These are phyloP conservation scores for Raffaelea arxii DNA, from an alignment of 2,329 filamentous ascomycete species.

Conservation along the genomic window DNA sequence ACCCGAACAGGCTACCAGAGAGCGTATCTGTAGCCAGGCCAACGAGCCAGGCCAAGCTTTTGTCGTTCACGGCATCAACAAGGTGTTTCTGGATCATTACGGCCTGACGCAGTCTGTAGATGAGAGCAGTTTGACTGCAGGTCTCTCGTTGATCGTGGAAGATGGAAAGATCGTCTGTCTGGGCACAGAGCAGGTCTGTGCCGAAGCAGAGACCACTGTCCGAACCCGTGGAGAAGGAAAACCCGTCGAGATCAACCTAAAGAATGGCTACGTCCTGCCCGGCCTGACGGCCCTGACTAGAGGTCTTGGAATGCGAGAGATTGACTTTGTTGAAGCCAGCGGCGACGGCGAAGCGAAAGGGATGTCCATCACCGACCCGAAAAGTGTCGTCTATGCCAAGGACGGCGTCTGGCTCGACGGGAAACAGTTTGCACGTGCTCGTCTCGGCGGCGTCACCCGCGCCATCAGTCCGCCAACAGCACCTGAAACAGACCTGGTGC, in stretches of 20 bases:
- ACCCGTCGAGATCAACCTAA: constrained; percentile 25
- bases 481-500: constrained; percentile 22
- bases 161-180: constrained; percentile 32
- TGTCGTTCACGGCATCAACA: constrained; percentile 27
- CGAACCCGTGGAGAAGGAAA: too few species aligned
- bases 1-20: constrained; percentile 14
- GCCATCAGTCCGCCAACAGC: constrained; percentile 28
- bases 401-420: constrained; percentile 31
- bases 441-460: constrained; percentile 33
- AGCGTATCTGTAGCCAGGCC: constrained; percentile 17
- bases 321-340: constrained; percentile 30
- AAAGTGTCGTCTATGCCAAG: constrained; percentile 27
- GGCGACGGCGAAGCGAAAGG: constrained; percentile 32
- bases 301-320: constrained; percentile 39
- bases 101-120: constrained; percentile 1
- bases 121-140: constrained; percentile 18
- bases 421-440: constrained; percentile 28
- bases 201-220: too few species aligned
- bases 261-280: constrained; percentile 37
- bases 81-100: constrained; percentile 22
- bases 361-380: constrained; percentile 15
- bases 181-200: constrained; percentile 19
- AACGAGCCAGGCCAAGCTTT: constrained; percentile 16
- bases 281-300: constrained; percentile 38
- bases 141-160: constrained; percentile 24